These are phyloP conservation scores for Penicillium rolfsii DNA, from an alignment of 2,329 filamentous ascomycete genomes.

Conservation along the genomic window DNA sequence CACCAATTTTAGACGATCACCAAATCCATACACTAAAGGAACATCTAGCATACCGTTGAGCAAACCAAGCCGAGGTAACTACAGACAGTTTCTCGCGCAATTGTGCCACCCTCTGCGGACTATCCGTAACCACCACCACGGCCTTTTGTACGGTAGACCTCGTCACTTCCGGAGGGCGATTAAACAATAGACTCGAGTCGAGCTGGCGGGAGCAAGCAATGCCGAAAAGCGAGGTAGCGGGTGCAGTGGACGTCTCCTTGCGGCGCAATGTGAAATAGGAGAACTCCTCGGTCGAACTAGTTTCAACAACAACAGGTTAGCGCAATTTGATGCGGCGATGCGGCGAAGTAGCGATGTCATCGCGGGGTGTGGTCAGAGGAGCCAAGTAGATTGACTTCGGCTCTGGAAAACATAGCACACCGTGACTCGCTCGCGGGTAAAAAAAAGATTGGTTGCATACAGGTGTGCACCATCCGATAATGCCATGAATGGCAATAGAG, in stretches of 20 bases:
- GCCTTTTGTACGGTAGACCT: constrained; percentile 97
- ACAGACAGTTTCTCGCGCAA: constrained; percentile 86
- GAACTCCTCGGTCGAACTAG: constrained; percentile 87
- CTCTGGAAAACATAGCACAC: background rate
- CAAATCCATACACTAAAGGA: background rate
- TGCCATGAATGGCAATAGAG: constrained; percentile 92
- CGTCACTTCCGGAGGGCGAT: constrained; percentile 87
- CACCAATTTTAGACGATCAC: background rate
- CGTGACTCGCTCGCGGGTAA: background rate
- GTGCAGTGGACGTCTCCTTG: constrained; percentile 46
- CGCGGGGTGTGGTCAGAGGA: background rate
- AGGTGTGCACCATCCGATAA: constrained; percentile 93
- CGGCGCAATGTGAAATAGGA: constrained; percentile 93
- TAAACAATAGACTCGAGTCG: constrained; percentile 74
- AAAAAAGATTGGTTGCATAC: constrained; percentile 55
- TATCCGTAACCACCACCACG: constrained; percentile 91
- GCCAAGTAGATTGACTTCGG: background rate
- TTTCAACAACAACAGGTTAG: constrained; percentile 13
- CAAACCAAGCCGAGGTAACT: constrained; percentile 95
- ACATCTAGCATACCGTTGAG: constrained; percentile 65
- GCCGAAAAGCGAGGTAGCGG: constrained; percentile 85
- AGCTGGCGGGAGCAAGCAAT: constrained; percentile 95
- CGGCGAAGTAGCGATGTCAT: background rate
- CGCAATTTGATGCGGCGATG: background rate
- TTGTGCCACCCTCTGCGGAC: constrained; percentile 86